phyloP scores from a whole-genome alignment of 306 rosid species.

The Psophocarpus tetragonolobus region DNA sequence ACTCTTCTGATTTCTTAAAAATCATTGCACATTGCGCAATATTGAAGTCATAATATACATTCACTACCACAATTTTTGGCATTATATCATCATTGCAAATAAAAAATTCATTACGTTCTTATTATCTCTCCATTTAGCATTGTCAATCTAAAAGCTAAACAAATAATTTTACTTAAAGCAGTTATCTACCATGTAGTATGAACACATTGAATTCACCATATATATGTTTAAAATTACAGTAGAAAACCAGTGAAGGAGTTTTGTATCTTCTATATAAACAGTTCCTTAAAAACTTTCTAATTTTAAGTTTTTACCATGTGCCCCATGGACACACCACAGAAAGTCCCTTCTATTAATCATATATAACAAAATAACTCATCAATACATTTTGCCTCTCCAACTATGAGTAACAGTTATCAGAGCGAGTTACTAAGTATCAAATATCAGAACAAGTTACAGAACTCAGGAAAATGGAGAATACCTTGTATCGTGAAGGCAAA shows the following conservation, averaged over 20 bases:
- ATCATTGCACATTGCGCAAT: not conserved
- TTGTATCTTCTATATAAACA: not conserved
- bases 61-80: not conserved
- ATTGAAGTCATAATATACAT: not conserved
- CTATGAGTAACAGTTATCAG: not conserved
- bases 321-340: not conserved
- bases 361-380: constrained; percentile 1
- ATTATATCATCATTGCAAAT: not conserved
- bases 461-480: constrained; percentile 14
- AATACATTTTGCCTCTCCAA: constrained; percentile 6
- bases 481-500: constrained; percentile 89
- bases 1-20: too few relatives aligned
- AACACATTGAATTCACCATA: not conserved
- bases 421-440: not conserved
- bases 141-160: constrained; percentile 9
- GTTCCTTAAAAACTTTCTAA: not conserved
- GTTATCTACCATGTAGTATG: not conserved
- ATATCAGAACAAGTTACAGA: not conserved
- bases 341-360: constrained; percentile 8
- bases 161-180: not conserved
- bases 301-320: not conserved
- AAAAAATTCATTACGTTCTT: not conserved
- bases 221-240: not conserved
- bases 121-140: not conserved
- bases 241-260: not conserved